These are phyloP conservation scores for Aspergillus funiculosus DNA, from an alignment of 495 filamentous ascomycete genomes.

Conservation along the genomic window DNA sequence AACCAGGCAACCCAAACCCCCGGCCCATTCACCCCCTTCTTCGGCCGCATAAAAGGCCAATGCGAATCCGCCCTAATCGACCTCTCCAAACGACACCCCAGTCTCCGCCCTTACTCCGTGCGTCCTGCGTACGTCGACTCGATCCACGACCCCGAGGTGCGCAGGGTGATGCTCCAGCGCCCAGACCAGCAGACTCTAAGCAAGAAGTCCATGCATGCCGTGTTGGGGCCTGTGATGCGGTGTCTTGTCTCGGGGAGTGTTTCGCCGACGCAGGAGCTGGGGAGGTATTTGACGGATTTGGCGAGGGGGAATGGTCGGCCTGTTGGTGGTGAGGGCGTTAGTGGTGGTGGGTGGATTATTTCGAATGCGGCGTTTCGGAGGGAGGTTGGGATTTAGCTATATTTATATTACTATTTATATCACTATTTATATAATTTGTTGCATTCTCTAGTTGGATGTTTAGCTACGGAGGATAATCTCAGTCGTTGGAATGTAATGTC, in stretches of 20 bases:
- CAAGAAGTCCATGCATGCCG: slow-evolving; percentile 1
- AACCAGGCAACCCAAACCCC: slow-evolving; percentile 39
- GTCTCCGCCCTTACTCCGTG: slow-evolving; percentile 44
- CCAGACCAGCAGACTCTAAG: slow-evolving; percentile 7
- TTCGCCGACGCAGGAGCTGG: slow-evolving; percentile 36
- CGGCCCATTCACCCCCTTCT: slow-evolving; percentile 47
- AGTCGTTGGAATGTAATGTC: too few species aligned
- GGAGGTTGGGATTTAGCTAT: slow-evolving; percentile 9
- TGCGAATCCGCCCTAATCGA: slow-evolving; percentile 49
- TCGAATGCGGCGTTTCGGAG: slow-evolving; percentile 42
- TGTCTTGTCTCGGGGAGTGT: slow-evolving; percentile 7
- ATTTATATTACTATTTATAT: too few species aligned
- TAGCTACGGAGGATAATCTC: too few species aligned
- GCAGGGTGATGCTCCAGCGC: slow-evolving; percentile 33
- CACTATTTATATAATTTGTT: too few species aligned
- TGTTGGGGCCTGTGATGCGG: slow-evolving; percentile 12
- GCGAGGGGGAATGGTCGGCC: slow-evolving; percentile 47
- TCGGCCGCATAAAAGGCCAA: slow-evolving; percentile 57
- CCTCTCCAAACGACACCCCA: slow-evolving; percentile 39
- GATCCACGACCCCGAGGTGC: slow-evolving; percentile 42
- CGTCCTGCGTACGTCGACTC: slow-evolving; percentile 52
- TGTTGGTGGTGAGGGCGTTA: slow-evolving; percentile 38
- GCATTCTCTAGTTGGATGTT: too few species aligned
- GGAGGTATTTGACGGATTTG: slow-evolving; percentile 47
- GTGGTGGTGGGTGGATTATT: slow-evolving; percentile 43